A percentile compares a stretch with the other conserved stretches of the same genome.
phyloP scores from a whole-genome alignment of 495 filamentous ascomycete genomes.

The Aeminium ludgeri region DNA sequence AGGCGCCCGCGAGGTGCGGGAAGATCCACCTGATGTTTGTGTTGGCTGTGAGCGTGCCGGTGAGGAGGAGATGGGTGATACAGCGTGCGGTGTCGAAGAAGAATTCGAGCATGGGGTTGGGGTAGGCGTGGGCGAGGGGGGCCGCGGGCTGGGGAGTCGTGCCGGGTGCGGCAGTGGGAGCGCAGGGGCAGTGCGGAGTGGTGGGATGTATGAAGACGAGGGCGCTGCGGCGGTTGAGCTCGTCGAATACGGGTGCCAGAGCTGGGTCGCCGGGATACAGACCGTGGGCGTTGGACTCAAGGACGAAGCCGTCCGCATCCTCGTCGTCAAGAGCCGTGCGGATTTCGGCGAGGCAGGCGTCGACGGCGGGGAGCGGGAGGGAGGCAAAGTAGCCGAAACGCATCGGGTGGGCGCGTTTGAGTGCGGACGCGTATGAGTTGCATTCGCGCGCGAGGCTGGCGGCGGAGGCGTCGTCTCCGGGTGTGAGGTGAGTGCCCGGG shows the following conservation, averaged over 20 bases:
- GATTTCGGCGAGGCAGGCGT: slow-evolving; percentile 30
- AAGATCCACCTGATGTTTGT: slow-evolving; percentile 32
- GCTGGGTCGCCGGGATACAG: slow-evolving; percentile 33
- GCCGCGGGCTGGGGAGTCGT: slow-evolving; percentile 9
- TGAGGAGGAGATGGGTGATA: slow-evolving; percentile 33
- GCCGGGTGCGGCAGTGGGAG: slow-evolving; percentile 9
- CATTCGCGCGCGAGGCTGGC: slow-evolving; percentile 20
- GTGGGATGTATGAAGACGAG: slow-evolving; percentile 40
- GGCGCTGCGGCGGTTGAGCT: slow-evolving; percentile 19
- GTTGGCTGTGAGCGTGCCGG: slow-evolving; percentile 29
- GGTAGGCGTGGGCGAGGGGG: slow-evolving; percentile 19
- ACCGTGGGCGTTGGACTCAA: slow-evolving; percentile 33
- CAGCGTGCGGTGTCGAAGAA: slow-evolving; percentile 37
- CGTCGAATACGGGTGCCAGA: slow-evolving; percentile 29
- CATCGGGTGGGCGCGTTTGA: slow-evolving; percentile 24
- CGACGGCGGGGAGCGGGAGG: slow-evolving; percentile 32
- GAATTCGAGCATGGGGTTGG: slow-evolving; percentile 38
- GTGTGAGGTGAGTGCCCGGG: slow-evolving; percentile 31
- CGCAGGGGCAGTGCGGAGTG: slow-evolving; percentile 17
- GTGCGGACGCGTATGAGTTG: slow-evolving; percentile 28
- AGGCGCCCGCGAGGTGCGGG: slow-evolving; percentile 32
- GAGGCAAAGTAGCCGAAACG: slow-evolving; percentile 35
- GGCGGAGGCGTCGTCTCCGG: slow-evolving; percentile 22
- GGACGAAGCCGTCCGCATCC: slow-evolving; percentile 31
- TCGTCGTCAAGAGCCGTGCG: slow-evolving; percentile 23